phyloP scores from a whole-genome alignment of 192 early-diverging fungal genomes.

The Haplosporangium gracile region DNA sequence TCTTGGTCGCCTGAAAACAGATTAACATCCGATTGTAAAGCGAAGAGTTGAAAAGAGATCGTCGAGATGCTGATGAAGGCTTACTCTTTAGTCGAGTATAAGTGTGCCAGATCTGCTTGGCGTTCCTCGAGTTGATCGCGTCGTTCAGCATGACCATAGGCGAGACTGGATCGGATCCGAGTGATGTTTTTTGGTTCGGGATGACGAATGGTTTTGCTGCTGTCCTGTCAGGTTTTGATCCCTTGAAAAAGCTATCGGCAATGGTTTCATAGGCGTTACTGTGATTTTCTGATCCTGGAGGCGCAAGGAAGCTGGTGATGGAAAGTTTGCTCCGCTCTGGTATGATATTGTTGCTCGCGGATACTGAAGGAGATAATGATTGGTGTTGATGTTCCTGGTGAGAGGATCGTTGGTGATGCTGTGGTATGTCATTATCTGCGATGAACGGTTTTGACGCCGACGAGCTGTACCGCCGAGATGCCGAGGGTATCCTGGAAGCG shows the following conservation, averaged over 20 bases:
- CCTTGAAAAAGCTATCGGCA: conserved; percentile 43
- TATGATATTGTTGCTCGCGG: background rate
- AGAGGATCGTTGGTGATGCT: background rate
- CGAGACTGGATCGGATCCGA: background rate
- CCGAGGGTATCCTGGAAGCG: background rate
- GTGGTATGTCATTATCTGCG: background rate
- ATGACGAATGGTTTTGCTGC: background rate
- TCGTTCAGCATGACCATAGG: conserved; percentile 23
- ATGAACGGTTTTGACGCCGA: background rate
- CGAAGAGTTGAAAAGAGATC: background rate
- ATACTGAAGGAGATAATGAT: background rate
- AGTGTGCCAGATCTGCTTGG: conserved; percentile 42
- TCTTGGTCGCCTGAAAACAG: conserved; percentile 26
- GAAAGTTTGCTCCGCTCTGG: conserved; percentile 2
- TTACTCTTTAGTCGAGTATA: conserved; percentile 15
- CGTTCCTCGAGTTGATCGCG: conserved; percentile 23
- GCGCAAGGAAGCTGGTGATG: conserved; percentile 37
- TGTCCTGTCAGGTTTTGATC: background rate
- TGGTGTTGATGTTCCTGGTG: background rate
- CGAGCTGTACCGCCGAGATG: background rate
- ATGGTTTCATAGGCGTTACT: conserved; percentile 47
- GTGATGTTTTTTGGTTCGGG: background rate
- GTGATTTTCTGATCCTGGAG: conserved; percentile 31
- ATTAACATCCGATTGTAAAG: conserved; percentile 31
- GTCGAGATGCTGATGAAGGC: background rate